phyloP scores from a whole-genome alignment of 805 yeast species.

The Monosporozyma aquatica region DNA sequence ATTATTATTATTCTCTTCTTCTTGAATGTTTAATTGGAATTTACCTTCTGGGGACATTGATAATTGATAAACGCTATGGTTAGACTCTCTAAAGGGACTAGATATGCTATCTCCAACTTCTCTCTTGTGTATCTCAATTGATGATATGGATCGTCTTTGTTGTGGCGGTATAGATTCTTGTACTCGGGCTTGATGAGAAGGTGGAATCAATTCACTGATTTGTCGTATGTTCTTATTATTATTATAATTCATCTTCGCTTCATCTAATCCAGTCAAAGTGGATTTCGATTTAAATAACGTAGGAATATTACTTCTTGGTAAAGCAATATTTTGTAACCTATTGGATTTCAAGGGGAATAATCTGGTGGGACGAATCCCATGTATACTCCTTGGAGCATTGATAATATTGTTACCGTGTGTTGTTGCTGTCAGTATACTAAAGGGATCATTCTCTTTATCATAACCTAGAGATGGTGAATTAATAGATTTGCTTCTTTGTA shows the following conservation, averaged over 20 bases:
- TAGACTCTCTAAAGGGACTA: slow-evolving; percentile 25
- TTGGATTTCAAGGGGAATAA: slow-evolving; percentile 19
- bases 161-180: neutral
- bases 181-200: neutral
- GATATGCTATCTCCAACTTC: too few species aligned
- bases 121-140: too few species aligned
- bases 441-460: neutral
- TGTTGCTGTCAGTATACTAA: too few species aligned
- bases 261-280: neutral
- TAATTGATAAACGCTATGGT: slow-evolving; percentile 24
- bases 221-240: neutral
- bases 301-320: slow-evolving; percentile 16
- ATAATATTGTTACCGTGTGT: neutral
- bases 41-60: slow-evolving; percentile 29
- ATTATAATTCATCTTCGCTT: neutral
- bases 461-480: neutral
- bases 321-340: slow-evolving; percentile 11
- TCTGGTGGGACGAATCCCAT: slow-evolving; percentile 16
- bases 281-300: slow-evolving; percentile 9
- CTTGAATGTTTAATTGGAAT: slow-evolving; percentile 20
- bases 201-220: slow-evolving; percentile 1
- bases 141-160: neutral
- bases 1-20: neutral
- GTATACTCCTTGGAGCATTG: neutral
- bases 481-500: slow-evolving; percentile 9